Evolutionary conservation across 495 filamentous ascomycete genomes (phyloP), one percentile per base, ranked within the genome.

Genomic region (Tricharina praecox): DNA sequence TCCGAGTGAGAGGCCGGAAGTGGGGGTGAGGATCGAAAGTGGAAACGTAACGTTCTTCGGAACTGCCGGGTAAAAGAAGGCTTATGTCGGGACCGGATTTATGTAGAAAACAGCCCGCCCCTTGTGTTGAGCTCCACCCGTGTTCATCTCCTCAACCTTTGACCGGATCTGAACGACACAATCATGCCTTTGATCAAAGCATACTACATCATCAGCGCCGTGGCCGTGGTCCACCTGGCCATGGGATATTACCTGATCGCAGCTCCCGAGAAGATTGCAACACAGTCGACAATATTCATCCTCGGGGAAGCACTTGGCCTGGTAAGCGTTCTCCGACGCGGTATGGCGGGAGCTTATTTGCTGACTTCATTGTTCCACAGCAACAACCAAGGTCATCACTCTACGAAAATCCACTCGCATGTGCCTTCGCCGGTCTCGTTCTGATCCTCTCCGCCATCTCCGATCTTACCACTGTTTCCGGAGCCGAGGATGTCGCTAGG

Each of bases 241-340:
- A 7, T 39, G 1, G 55, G 56, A 1, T 23, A 50, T 32, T 42
- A 56, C 10, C 48, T 60, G 20, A 47, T 60, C 1, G 30, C 28
- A 5, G 7, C 45, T 2, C 56, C 56, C 13, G 34, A 51, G 13
- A 18, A 33, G 13, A 25, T 59, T 32, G 38, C 52, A 4, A 45
- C 52, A 3, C 30, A 50, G 36, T 9, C 35, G 23, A 25, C 54
- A 13, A 39, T 60, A 26, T 45, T 50, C 23, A 32, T 60, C 15
- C 47, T 60, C 30, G 56, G 56, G 4, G 57, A 60, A 53, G 46
- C 57, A 16, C 4, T 60, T 3, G 57, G 57, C 37, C 53, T 60
- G 16, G 57, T 60, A 33, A 5, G 23, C n/a, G n/a, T n/a, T n/a
- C n/a, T 41, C 20, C 21, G n/a, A 15, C 2, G 20, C 11, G 19